Evolutionary conservation across 306 rosid genomes (phyloP).

Genomic region (Chamaecrista fasciculata): DNA sequence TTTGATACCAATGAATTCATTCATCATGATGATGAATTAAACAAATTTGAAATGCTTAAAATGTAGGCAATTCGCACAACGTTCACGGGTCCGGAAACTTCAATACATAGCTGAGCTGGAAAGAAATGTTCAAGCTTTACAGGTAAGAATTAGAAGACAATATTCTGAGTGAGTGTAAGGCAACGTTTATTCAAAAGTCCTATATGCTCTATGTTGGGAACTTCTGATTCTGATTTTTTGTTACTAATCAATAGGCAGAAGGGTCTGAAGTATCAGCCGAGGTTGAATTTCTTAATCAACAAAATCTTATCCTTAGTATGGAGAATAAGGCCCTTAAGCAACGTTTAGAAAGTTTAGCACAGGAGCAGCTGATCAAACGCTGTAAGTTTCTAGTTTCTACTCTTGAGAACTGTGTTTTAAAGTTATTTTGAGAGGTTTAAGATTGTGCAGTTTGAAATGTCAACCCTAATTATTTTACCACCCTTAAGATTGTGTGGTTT

Average conservation of each 20-base stretch:
- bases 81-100: slow-evolving; percentile 95
- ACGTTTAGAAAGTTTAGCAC: slow-evolving; percentile 86
- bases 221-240: slow-evolving; percentile 29
- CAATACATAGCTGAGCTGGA: slow-evolving; percentile 99
- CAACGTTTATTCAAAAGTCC: slow-evolving; percentile 22
- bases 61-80: slow-evolving; percentile 98
- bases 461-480: too few relatives aligned
- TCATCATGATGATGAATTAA: background rate
- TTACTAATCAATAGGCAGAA: slow-evolving; percentile 67
- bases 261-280: slow-evolving; percentile 94
- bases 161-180: slow-evolving; percentile 2
- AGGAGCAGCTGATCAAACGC: slow-evolving; percentile 93
- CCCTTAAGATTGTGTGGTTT: too few relatives aligned
- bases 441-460: slow-evolving; percentile 12
- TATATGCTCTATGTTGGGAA: slow-evolving; percentile 6
- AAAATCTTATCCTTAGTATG: slow-evolving; percentile 85
- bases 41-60: slow-evolving; percentile 29
- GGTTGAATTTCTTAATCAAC: slow-evolving; percentile 95
- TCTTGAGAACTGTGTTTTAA: slow-evolving; percentile 16
- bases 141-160: slow-evolving; percentile 53
- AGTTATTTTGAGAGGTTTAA: background rate
- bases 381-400: slow-evolving; percentile 65
- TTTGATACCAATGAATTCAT: slow-evolving; percentile 1
- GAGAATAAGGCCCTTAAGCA: slow-evolving; percentile 98
- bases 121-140: slow-evolving; percentile 92